These are phyloP conservation scores for Aspergillus baeticus DNA, from an alignment of 495 filamentous ascomycete species.

Conservation along the genomic window DNA sequence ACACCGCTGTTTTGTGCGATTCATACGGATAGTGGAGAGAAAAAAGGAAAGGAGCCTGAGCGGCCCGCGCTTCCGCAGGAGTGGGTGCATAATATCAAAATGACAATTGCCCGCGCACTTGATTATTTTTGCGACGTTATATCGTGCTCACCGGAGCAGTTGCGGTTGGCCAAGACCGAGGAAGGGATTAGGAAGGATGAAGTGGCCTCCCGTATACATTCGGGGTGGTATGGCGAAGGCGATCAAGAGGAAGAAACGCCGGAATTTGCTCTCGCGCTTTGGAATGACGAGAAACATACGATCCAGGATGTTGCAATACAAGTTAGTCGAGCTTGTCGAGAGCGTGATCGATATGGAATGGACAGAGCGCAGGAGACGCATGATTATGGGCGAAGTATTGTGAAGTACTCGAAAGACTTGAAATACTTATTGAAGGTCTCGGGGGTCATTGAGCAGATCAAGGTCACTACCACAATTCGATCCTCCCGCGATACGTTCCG, in stretches of 20 bases:
- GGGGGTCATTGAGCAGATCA: slow-evolving; percentile 87
- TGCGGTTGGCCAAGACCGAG: slow-evolving; percentile 79
- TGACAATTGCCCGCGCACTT: slow-evolving; percentile 79
- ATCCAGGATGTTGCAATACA: slow-evolving; percentile 87
- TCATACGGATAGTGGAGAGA: slow-evolving; percentile 64
- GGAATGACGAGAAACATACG: slow-evolving; percentile 99
- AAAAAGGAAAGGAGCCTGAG: slow-evolving; percentile 62
- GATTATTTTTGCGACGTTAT: slow-evolving; percentile 98
- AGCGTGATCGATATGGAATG: slow-evolving; percentile 63
- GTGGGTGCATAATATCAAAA: slow-evolving; percentile 68
- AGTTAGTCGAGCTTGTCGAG: slow-evolving; percentile 84
- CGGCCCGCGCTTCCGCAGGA: slow-evolving; percentile 64
- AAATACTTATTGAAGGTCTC: slow-evolving; percentile 70
- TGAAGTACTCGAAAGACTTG: slow-evolving; percentile 72
- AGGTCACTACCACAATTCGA: slow-evolving; percentile 91
- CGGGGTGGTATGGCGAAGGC: slow-evolving; percentile 69
- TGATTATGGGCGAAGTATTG: slow-evolving; percentile 77
- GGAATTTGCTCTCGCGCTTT: slow-evolving; percentile 85
- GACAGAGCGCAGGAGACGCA: slow-evolving; percentile 84
- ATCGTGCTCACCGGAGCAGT: slow-evolving; percentile 93
- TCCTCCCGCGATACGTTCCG: slow-evolving; percentile 92
- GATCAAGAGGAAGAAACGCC: slow-evolving; percentile 54
- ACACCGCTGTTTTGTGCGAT: slow-evolving; percentile 88
- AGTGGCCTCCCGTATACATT: slow-evolving; percentile 68
- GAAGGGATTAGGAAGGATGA: slow-evolving; percentile 81